A percentile compares a stretch with the other conserved stretches of the same genome.
These are phyloP conservation scores for Rachicladosporium sp. DNA, from an alignment of 2,329 filamentous ascomycete species.

Conservation along the genomic window DNA sequence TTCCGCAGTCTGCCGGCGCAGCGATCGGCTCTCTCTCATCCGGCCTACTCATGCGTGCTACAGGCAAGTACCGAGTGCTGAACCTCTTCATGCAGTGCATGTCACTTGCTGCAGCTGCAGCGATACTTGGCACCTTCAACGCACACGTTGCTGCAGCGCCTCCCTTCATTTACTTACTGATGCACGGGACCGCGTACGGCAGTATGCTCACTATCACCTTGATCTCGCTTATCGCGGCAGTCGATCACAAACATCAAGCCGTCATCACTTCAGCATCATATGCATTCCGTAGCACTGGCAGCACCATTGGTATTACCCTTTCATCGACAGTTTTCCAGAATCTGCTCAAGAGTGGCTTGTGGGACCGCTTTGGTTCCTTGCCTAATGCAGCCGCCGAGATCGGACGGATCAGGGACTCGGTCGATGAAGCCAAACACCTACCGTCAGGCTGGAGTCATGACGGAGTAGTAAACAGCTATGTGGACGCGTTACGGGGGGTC, in stretches of 20 bases:
- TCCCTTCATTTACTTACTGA: conserved; percentile 54
- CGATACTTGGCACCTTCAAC: conserved; percentile 35
- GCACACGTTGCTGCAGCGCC: conserved; percentile 47
- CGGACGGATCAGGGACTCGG: conserved; percentile 54
- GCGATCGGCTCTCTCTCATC: conserved; percentile 56
- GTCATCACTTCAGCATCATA: conserved; percentile 79
- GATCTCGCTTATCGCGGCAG: conserved; percentile 67
- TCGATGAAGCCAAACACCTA: conserved; percentile 57
- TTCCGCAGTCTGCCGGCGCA: conserved; percentile 60
- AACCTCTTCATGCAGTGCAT: conserved; percentile 27
- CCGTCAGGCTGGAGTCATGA: conserved; percentile 53
- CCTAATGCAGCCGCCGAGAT: conserved; percentile 59
- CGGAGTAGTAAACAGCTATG: conserved; percentile 60
- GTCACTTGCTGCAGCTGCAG: conserved; percentile 25
- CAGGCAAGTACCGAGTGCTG: conserved; percentile 56
- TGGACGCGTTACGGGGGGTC: conserved; percentile 62
- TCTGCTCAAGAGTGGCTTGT: conserved; percentile 53
- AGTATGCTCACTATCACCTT: conserved; percentile 72
- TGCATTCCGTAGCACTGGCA: conserved; percentile 64
- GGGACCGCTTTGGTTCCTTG: conserved; percentile 53
- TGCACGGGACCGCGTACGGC: conserved; percentile 64
- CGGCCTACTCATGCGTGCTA: conserved; percentile 66
- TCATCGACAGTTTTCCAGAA: conserved; percentile 80
- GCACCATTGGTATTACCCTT: conserved; percentile 60
- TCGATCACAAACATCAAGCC: conserved; percentile 73